phyloP scores from a whole-genome alignment of 768 basidiomycete species.

The Podaxis sp. region DNA sequence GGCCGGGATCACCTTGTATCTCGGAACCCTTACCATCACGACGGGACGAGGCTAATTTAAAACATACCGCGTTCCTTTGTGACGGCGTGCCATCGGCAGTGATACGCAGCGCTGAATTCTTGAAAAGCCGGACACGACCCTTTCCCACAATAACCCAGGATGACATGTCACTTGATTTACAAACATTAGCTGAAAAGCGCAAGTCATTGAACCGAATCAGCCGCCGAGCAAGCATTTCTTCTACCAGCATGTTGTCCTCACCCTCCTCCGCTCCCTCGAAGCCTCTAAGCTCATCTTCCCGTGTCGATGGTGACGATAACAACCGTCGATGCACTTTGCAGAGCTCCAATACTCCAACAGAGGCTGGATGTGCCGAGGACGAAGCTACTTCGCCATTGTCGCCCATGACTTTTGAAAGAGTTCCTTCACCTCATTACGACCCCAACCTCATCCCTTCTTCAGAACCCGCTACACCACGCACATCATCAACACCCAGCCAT shows the following conservation, averaged over 20 bases:
- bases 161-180: slow-evolving; percentile 7
- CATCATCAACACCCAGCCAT: slow-evolving; percentile 14
- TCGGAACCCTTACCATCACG: neutral
- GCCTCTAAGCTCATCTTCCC: neutral
- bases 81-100: slow-evolving; percentile 8
- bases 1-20: neutral
- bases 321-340: neutral
- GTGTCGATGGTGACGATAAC: neutral
- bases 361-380: slow-evolving; percentile 12
- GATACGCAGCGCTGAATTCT: slow-evolving; percentile 4
- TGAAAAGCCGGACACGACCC: neutral
- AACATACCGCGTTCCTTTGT: neutral
- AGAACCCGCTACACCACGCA: slow-evolving; percentile 6
- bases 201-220: neutral
- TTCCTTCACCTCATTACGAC: slow-evolving; percentile 24
- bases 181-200: neutral
- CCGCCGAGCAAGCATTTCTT: slow-evolving; percentile 9
- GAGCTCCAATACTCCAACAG: neutral
- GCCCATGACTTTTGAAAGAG: slow-evolving; percentile 7
- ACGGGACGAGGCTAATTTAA: neutral
- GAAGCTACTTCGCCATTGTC: slow-evolving; percentile 9
- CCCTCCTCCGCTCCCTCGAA: neutral
- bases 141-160: slow-evolving; percentile 11
- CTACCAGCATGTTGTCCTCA: slow-evolving; percentile 10
- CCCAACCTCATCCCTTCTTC: slow-evolving; percentile 18